phyloP scores from a whole-genome alignment of 345 rosid species.

The Syzygium oleosum region DNA sequence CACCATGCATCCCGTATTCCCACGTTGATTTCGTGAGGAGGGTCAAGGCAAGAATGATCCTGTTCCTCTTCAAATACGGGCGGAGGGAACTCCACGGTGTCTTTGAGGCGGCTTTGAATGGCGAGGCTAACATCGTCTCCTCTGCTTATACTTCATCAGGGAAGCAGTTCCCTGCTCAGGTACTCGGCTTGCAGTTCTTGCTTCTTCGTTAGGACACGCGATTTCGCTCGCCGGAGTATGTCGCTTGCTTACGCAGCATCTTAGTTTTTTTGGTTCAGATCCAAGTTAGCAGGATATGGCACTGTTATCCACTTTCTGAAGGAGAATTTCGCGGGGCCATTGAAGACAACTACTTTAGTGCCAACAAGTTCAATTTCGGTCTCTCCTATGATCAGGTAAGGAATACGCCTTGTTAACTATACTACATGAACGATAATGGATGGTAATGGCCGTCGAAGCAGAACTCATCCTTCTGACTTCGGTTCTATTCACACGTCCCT shows the following conservation, averaged over 20 bases:
- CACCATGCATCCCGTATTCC: constrained; percentile 19
- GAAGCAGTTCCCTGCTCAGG: constrained; percentile 74
- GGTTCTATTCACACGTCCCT: too few species aligned
- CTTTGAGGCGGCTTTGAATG: constrained; percentile 47
- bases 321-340: constrained; percentile 48
- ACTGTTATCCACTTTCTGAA: constrained; percentile 52
- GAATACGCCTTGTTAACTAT: neutral
- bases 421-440: neutral
- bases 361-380: constrained; percentile 64
- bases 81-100: constrained; percentile 61
- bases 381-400: constrained; percentile 58
- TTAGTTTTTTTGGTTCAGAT: constrained; percentile 20
- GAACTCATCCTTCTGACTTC: neutral
- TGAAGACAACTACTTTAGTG: constrained; percentile 45
- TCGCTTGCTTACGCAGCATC: neutral
- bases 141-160: constrained; percentile 43
- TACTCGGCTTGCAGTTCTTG: constrained; percentile 4
- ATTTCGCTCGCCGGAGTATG: neutral
- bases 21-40: constrained; percentile 36
- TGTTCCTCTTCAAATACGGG: constrained; percentile 58
- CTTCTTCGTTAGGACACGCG: neutral
- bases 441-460: neutral
- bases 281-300: constrained; percentile 34
- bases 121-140: constrained; percentile 51
- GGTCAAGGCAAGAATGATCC: constrained; percentile 65